These are phyloP conservation scores for Curvularia lunata DNA, from an alignment of 2,329 filamentous ascomycete genomes.

Conservation along the genomic window DNA sequence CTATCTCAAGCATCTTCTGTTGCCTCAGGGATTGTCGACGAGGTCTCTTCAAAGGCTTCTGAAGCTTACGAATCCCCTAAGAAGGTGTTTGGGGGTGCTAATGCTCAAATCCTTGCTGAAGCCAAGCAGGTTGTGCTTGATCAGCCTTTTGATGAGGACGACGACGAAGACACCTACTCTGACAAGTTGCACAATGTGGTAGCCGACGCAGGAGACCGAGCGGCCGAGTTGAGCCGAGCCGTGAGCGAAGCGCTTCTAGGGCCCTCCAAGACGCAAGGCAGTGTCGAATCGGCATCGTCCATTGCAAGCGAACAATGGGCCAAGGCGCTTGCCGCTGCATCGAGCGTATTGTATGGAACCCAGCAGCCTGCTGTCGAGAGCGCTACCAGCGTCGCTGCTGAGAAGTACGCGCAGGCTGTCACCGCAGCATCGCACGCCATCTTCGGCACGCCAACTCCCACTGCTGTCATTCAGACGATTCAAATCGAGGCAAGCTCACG, in stretches of 20 bases:
- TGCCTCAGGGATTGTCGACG: slow-evolving; percentile 27
- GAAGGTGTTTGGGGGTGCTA: slow-evolving; percentile 62
- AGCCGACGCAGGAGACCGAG: slow-evolving; percentile 59
- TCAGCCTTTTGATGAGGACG: slow-evolving; percentile 57
- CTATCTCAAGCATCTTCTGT: slow-evolving; percentile 37
- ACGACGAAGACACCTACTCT: slow-evolving; percentile 57
- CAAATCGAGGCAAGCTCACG: slow-evolving; percentile 60
- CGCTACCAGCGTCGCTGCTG: slow-evolving; percentile 58
- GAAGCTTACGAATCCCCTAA: slow-evolving; percentile 45
- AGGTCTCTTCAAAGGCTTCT: slow-evolving; percentile 31
- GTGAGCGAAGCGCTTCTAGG: slow-evolving; percentile 63
- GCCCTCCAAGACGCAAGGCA: slow-evolving; percentile 54
- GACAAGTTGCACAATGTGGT: slow-evolving; percentile 60
- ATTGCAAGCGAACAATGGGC: slow-evolving; percentile 64
- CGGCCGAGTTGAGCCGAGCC: slow-evolving; percentile 60
- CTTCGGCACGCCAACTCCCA: slow-evolving; percentile 59
- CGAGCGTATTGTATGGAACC: slow-evolving; percentile 61
- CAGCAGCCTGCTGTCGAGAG: slow-evolving; percentile 51
- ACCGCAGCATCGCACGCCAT: slow-evolving; percentile 64
- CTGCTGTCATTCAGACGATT: slow-evolving; percentile 53
- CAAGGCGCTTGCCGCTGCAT: slow-evolving; percentile 63
- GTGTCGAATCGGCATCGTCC: slow-evolving; percentile 59
- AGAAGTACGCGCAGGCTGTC: slow-evolving; percentile 64
- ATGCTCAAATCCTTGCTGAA: slow-evolving; percentile 58
- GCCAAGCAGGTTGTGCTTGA: slow-evolving; percentile 56